Conservation (phyloP, 345 rosid genomes). For the Xanthoceras sorbifolium region DNA sequence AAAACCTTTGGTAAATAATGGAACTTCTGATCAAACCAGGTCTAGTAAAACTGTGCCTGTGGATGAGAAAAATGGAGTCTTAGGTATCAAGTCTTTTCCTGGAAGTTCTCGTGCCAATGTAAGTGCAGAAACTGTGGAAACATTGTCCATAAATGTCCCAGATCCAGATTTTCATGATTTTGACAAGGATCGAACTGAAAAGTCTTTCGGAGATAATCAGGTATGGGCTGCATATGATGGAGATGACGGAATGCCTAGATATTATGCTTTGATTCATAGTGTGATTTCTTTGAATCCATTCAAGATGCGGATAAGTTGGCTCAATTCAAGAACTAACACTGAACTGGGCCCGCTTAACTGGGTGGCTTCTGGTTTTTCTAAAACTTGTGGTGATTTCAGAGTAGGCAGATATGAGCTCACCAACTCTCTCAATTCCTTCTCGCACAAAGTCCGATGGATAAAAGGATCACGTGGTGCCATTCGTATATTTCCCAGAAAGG, state of each 20-base stretch:
- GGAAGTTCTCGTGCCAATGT: conserved; percentile 20
- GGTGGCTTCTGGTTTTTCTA: conserved; percentile 62
- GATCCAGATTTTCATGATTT: conserved; percentile 67
- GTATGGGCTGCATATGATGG: conserved; percentile 71
- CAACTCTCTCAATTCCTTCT: conserved; percentile 49
- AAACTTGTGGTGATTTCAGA: conserved; percentile 63
- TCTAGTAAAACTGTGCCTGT: not conserved
- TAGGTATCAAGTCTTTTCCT: conserved; percentile 1
- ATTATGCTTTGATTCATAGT: conserved; percentile 54
- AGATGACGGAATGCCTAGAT: conserved; percentile 71
- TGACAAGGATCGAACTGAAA: conserved; percentile 58
- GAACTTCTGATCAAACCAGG: conserved; percentile 15
- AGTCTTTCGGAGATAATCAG: conserved; percentile 48
- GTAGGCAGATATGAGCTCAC: conserved; percentile 41
- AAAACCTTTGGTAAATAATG: conserved; percentile 20
- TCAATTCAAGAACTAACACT: conserved; percentile 45
- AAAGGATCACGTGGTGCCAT: conserved; percentile 44
- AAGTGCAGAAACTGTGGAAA: conserved; percentile 34
- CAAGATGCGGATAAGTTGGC: conserved; percentile 53
- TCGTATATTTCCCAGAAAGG: conserved; percentile 53
- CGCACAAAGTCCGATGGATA: conserved; percentile 51
- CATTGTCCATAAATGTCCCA: conserved; percentile 47
- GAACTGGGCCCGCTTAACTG: conserved; percentile 54
- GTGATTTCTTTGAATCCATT: conserved; percentile 61
- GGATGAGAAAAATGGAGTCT: conserved; percentile 13